A percentile compares a stretch with the other conserved stretches of the same genome.
These are phyloP conservation scores for Coemansia sp. DNA, from an alignment of 192 early-diverging fungal species.

Conservation along the genomic window DNA sequence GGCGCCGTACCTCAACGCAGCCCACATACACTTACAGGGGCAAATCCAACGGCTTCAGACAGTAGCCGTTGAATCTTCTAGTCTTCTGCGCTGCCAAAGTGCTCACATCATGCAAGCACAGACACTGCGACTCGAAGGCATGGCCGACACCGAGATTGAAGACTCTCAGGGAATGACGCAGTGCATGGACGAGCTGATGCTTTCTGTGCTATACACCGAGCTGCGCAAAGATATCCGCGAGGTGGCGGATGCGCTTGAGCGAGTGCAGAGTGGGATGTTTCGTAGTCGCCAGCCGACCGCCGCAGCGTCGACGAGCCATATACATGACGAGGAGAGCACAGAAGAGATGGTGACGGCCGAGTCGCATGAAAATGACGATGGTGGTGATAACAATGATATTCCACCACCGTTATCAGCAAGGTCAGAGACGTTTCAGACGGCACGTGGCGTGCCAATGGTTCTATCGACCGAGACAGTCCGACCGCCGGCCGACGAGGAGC, in stretches of 20 bases:
- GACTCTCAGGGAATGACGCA: conserved; percentile 6
- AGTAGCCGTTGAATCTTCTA: conserved; percentile 29
- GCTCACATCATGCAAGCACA: conserved; percentile 31
- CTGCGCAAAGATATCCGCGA: conserved; percentile 34
- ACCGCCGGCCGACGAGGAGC: no score
- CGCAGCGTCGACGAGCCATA: neutral
- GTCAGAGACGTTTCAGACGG: conserved; percentile 33
- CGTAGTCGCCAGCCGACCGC: conserved; percentile 9
- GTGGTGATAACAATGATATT: neutral
- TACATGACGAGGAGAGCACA: no score
- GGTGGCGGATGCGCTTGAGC: conserved; percentile 29
- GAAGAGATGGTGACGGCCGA: conserved; percentile 7
- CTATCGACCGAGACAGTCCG: no score
- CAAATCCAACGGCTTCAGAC: conserved; percentile 40
- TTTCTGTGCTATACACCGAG: conserved; percentile 33
- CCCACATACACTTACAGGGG: conserved; percentile 12
- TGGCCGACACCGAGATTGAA: conserved; percentile 41
- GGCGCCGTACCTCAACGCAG: neutral
- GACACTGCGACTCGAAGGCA: conserved; percentile 29
- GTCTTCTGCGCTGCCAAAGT: conserved; percentile 29
- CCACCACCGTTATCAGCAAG: conserved; percentile 14
- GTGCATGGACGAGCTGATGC: conserved; percentile 42
- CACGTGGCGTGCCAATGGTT: conserved; percentile 17
- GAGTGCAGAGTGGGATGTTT: conserved; percentile 19
- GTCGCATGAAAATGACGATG: no score